Evolutionary conservation across 2,329 filamentous ascomycete genomes (phyloP).

Genomic region (Paracamarosporium sp.): DNA sequence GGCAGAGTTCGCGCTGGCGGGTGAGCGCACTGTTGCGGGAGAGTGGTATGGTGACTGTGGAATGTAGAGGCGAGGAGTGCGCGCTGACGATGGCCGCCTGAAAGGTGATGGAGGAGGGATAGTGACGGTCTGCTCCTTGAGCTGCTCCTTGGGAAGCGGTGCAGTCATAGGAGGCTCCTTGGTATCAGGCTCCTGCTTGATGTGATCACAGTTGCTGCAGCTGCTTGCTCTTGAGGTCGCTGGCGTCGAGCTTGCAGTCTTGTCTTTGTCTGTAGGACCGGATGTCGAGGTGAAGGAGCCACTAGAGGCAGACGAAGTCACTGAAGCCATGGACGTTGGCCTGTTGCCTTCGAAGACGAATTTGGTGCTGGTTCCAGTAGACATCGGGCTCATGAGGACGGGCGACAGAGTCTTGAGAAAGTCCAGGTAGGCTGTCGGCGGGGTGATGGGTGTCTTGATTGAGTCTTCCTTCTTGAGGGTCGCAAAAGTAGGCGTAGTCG

Average conservation of each 20-base stretch:
- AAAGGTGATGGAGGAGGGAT: constrained; percentile 68
- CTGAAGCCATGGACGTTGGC: constrained; percentile 38
- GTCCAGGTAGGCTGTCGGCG: constrained; percentile 87
- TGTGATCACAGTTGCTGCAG: constrained; percentile 44
- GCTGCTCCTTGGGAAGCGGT: constrained; percentile 48
- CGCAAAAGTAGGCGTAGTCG: constrained; percentile 54
- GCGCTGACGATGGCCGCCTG: constrained; percentile 68
- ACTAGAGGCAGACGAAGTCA: constrained; percentile 46
- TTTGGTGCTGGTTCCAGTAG: constrained; percentile 62
- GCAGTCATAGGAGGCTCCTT: constrained; percentile 14
- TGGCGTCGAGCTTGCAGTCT: constrained; percentile 31
- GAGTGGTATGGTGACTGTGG: constrained; percentile 75
- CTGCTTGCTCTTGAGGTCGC: constrained; percentile 47
- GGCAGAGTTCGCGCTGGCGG: constrained; percentile 63
- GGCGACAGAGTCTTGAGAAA: constrained; percentile 84
- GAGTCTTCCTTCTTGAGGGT: constrained; percentile 71
- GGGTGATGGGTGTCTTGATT: constrained; percentile 85
- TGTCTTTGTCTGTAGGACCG: constrained; percentile 40
- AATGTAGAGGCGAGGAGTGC: constrained; percentile 71
- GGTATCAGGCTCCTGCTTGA: constrained; percentile 36
- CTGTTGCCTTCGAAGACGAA: constrained; percentile 56
- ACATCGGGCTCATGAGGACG: constrained; percentile 71
- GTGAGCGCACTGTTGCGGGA: constrained; percentile 66
- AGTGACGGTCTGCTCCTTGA: constrained; percentile 58
- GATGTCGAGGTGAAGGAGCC: constrained; percentile 45